Evolutionary conservation across 768 basidiomycete species (phyloP), one percentile per base, ranked within the genome.

Genomic region (Suillus brevipes): DNA sequence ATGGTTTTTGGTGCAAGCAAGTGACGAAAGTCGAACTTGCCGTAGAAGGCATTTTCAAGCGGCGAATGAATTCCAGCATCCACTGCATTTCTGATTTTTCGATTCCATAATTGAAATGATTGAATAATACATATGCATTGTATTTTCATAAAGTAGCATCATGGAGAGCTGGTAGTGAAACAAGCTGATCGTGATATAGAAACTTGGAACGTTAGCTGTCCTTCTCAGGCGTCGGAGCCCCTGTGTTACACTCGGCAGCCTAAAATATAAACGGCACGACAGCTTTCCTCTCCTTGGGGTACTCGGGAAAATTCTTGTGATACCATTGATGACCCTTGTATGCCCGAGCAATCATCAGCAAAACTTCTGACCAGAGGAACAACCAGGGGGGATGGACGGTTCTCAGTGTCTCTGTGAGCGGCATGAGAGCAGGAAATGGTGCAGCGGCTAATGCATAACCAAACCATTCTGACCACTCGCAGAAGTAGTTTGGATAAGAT

Each of bases 401-500:
- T 16, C 85, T 75, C 45, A 78, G 74, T 14, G 83, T 82, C 0
- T 78, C 75, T 49, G 83, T 81, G 6, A 69, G 57, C 9, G 79
- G 72, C 55, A 71, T 65, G 71, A 60, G 23, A 65, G 56, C 62
- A 23, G 83, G 85, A 0, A 82, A 9, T 1, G 89, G 86, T 6
- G 85, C 79, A 4, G 92, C 85, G 7, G 92, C 91, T 45, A 97
- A 74, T 2, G 93, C 90, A 75, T 90, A 98, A 9, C 92, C 94
- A 12, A 87, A 68, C 95, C 96, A 99, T 77, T 99, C 97, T 63
- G 90, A 65, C 97, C 97, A 99, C 74, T 98, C 97, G 77, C 90
- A 94, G 23, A 94, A 79, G 78, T 98, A 99, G 75, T 97, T 95
- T 12, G 97, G 97, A 78, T 89, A 97, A 7, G 94, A 94, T 70